Evolutionary conservation across 495 filamentous ascomycete species (phyloP), one percentile per base, ranked within the genome.

Genomic region (Extremus antarcticus): DNA sequence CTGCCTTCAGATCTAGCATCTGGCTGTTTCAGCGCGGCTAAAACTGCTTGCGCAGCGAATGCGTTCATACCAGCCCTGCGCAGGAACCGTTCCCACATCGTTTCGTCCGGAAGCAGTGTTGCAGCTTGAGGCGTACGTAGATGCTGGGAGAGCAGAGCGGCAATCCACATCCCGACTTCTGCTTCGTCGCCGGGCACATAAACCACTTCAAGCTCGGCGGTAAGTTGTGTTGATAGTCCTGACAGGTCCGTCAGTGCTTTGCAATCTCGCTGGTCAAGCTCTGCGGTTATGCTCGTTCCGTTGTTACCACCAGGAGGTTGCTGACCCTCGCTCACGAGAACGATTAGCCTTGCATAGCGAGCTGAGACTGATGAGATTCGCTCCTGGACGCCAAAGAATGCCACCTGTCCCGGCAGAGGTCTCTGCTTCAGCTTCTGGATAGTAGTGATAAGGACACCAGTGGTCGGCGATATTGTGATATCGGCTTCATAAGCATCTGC

Each of bases 31-130:
- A 84, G 55, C 40, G 65, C 66, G 15, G 70, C 71, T 21, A 91
- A 69, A 0, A 91, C 69, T 16, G 73, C 76, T 62, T 91, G 87
- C 20, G 90, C 88, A 1, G 86, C 89, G 66, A 78, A 92, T 2
- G 83, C 79, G 71, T 94, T 94, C 69, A 92, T 68, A 2, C 89
- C 90, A 13, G 76, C 76, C n/a, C 73, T 65, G 21, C 87, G 76
- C 16, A 94, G 71, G 60, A 88, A 89, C 11, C 82, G 25, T 67
- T 94, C 89, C 83, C 85, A 88, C 23, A 64, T 43, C 0, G 66
- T 71, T 55, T 72, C 75, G 1, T 75, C 74, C 20, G 64, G 63
- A 24, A 70, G 38, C 51, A 73, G 43, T 13, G 4, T 4, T 7
- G 29, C 13, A 13, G 29, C 13, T 13, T 35, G 29, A 40, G 65